These are phyloP conservation scores for Ophiostoma fasciatum DNA, from an alignment of 2,329 filamentous ascomycete genomes.

Conservation along the genomic window DNA sequence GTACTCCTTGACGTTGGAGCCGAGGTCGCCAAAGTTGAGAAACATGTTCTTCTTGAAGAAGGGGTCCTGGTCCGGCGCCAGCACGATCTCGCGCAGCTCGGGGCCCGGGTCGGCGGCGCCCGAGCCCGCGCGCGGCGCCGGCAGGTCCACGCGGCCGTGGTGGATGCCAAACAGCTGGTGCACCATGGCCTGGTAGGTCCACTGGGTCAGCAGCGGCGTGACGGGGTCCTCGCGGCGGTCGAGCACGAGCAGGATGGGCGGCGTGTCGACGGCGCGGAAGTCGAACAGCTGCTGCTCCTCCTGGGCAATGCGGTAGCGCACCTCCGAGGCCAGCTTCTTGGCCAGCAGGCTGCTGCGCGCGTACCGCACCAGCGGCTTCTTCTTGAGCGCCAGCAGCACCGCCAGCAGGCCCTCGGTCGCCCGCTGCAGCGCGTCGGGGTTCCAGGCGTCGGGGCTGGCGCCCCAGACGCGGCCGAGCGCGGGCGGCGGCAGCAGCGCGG, in stretches of 20 bases:
- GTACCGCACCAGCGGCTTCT: constrained; percentile 89
- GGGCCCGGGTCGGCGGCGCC: constrained; percentile 58
- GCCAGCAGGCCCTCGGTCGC: constrained; percentile 79
- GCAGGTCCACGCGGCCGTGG: constrained; percentile 85
- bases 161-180: constrained; percentile 88
- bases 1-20: constrained; percentile 94
- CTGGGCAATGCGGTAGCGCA: constrained; percentile 84
- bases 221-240: constrained; percentile 91
- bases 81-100: constrained; percentile 83
- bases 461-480: constrained; percentile 66
- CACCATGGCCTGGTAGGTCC: constrained; percentile 99
- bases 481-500: too few relatives aligned
- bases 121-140: constrained; percentile 50
- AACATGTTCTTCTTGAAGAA: constrained; percentile 99
- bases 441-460: constrained; percentile 72
- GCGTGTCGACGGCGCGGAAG: constrained; percentile 87
- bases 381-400: constrained; percentile 77
- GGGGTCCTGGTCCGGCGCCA: constrained; percentile 92
- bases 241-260: constrained; percentile 78
- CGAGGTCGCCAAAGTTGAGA: constrained; percentile 89
- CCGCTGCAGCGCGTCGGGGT: constrained; percentile 72
- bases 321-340: constrained; percentile 85
- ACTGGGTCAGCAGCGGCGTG: constrained; percentile 86
- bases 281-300: constrained; percentile 95
- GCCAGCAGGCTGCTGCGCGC: constrained; percentile 80